Conservation (phyloP, 2,329 filamentous ascomycete species). For the Pseudovirgaria hyperparasitica region DNA sequence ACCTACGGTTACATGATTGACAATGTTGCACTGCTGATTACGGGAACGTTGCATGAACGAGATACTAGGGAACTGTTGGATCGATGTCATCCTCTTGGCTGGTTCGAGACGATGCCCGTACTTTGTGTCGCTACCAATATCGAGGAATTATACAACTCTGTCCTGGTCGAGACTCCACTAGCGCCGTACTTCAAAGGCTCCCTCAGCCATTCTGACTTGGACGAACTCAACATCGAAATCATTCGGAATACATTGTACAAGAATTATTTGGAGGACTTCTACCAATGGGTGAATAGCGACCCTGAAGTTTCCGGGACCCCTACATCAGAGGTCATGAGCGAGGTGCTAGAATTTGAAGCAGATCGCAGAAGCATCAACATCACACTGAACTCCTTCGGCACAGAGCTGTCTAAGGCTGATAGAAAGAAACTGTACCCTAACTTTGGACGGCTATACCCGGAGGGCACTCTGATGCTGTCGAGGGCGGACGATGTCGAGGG, state of each 20-base stretch:
- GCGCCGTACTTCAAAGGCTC: conserved; percentile 97
- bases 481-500: conserved; percentile 91
- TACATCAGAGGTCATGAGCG: conserved; percentile 87
- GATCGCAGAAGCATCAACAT: conserved; percentile 97
- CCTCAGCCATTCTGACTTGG: conserved; percentile 87
- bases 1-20: conserved; percentile 99
- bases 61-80: conserved; percentile 93
- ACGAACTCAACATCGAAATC: conserved; percentile 99
- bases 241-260: conserved; percentile 98
- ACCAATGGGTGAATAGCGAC: conserved; percentile 84
- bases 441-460: conserved; percentile 84
- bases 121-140: conserved; percentile 97
- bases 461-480: conserved; percentile 89
- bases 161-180: conserved; percentile 89
- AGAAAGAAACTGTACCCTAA: conserved; percentile 91
- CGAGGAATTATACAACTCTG: conserved; percentile 96
- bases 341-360: conserved; percentile 92
- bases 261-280: conserved; percentile 97
- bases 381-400: conserved; percentile 96
- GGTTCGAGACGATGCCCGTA: conserved; percentile 98
- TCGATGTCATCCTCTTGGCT: conserved; percentile 89
- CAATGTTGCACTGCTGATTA: conserved; percentile 95
- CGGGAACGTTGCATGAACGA: conserved; percentile 90
- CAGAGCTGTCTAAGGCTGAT: conserved; percentile 84
- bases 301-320: conserved; percentile 78